Conservation (phyloP, 2,329 filamentous ascomycete genomes). For the Ascochyta pisi region DNA sequence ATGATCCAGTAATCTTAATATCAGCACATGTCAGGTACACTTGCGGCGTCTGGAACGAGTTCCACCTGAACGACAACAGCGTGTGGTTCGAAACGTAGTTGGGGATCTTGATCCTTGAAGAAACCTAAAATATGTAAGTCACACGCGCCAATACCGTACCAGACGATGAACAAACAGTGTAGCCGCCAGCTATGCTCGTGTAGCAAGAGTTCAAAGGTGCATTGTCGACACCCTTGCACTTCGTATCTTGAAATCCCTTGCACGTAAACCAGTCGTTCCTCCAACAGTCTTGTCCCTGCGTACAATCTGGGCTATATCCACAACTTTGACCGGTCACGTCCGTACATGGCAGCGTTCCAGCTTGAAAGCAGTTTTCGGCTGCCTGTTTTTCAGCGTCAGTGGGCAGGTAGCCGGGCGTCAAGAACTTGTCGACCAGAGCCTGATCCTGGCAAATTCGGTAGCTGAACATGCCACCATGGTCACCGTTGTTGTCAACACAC, state of each 20-base stretch:
- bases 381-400: constrained; percentile 45
- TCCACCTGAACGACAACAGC: constrained; percentile 43
- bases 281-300: constrained; percentile 39
- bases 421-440: constrained; percentile 39
- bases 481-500: constrained; percentile 45
- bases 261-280: constrained; percentile 48
- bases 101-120: constrained; percentile 42
- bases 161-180: constrained; percentile 33
- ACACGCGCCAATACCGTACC: too few species aligned
- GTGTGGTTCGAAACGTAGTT: constrained; percentile 43
- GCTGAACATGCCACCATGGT: constrained; percentile 45
- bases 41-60: constrained; percentile 44
- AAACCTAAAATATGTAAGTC: constrained; percentile 7
- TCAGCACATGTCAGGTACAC: constrained; percentile 44
- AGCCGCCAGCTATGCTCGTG: constrained; percentile 44
- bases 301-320: constrained; percentile 40
- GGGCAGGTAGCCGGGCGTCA: constrained; percentile 41
- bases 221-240: constrained; percentile 42
- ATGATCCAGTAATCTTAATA: constrained; percentile 36
- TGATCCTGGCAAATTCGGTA: constrained; percentile 47
- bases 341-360: constrained; percentile 39
- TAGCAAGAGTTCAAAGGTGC: constrained; percentile 43
- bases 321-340: constrained; percentile 42
- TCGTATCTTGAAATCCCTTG: constrained; percentile 38
- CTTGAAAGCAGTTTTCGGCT: constrained; percentile 41